Evolutionary conservation across 495 filamentous ascomycete species (phyloP).

Genomic region (Penicillium herquei): DNA sequence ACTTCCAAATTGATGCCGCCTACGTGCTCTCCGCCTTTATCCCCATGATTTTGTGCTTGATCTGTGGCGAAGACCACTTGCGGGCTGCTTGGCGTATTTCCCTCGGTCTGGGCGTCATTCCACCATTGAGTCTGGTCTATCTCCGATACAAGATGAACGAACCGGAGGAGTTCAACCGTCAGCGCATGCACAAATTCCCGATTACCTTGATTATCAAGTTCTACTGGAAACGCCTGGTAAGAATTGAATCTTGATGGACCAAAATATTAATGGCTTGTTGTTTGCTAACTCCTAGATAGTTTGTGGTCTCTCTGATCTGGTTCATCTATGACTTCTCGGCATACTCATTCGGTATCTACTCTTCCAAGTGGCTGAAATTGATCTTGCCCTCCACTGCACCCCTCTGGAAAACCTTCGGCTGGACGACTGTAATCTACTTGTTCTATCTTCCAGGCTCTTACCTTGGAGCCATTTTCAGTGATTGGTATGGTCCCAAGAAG

Average conservation of each 20-base stretch:
- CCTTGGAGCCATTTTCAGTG: conserved; percentile 69
- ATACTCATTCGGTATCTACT: conserved; percentile 81
- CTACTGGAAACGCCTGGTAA: conserved; percentile 50
- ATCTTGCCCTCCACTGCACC: conserved; percentile 57
- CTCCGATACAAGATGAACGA: conserved; percentile 75
- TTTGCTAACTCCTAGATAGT: conserved; percentile 31
- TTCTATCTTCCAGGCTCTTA: conserved; percentile 86
- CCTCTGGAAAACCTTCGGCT: conserved; percentile 76
- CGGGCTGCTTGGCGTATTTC: conserved; percentile 73
- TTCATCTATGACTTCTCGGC: conserved; percentile 87
- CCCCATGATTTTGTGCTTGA: conserved; percentile 68
- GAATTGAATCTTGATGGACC: not conserved
- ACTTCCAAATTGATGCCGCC: conserved; percentile 80
- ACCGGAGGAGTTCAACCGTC: conserved; percentile 74
- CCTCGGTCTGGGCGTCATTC: conserved; percentile 76
- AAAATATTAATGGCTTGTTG: not conserved
- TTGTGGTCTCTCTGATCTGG: conserved; percentile 78
- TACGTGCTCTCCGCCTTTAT: conserved; percentile 76
- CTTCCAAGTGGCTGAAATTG: conserved; percentile 63
- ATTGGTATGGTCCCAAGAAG: conserved; percentile 72
- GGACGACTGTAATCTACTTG: conserved; percentile 79
- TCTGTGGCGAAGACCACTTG: conserved; percentile 65
- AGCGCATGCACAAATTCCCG: conserved; percentile 54
- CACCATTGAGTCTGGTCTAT: conserved; percentile 71
- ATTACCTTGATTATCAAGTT: conserved; percentile 53